These are phyloP conservation scores for Posidonia australis DNA, from an alignment of 106 monocot genomes.

Conservation along the genomic window DNA sequence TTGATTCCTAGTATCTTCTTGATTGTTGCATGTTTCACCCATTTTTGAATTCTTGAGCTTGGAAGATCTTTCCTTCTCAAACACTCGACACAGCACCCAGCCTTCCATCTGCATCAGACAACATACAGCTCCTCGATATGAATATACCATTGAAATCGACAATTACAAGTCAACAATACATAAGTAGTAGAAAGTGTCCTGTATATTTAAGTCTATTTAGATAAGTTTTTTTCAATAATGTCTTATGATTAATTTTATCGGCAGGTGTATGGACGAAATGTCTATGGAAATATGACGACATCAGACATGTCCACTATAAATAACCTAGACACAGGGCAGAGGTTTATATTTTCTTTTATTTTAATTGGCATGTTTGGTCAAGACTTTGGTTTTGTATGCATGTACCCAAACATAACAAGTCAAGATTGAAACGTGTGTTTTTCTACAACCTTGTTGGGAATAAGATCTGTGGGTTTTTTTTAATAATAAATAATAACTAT, in stretches of 20 bases:
- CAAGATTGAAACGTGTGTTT: background rate
- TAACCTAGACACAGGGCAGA: too few relatives aligned
- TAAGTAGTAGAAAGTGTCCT: too few relatives aligned
- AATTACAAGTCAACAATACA: background rate
- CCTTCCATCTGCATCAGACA: conserved; percentile 14
- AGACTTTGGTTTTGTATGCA: too few relatives aligned
- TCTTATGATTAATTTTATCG: too few relatives aligned
- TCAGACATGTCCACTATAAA: too few relatives aligned
- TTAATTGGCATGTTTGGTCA: too few relatives aligned
- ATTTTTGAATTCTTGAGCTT: conserved; percentile 7
- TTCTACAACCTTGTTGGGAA: background rate
- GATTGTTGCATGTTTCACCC: background rate
- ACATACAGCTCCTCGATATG: background rate
- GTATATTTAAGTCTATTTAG: too few relatives aligned
- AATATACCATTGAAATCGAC: background rate
- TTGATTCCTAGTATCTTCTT: background rate
- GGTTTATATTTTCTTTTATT: too few relatives aligned
- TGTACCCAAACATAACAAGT: too few relatives aligned
- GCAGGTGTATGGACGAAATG: too few relatives aligned
- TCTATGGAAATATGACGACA: too few relatives aligned
- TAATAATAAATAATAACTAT: background rate
- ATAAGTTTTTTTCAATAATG: too few relatives aligned
- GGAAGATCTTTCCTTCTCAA: conserved; percentile 37
- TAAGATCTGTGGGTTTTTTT: background rate
- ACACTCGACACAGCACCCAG: conserved; percentile 81